Evolutionary conservation across 768 basidiomycete genomes (phyloP).

Genomic region (Boletus eberwhitei): DNA sequence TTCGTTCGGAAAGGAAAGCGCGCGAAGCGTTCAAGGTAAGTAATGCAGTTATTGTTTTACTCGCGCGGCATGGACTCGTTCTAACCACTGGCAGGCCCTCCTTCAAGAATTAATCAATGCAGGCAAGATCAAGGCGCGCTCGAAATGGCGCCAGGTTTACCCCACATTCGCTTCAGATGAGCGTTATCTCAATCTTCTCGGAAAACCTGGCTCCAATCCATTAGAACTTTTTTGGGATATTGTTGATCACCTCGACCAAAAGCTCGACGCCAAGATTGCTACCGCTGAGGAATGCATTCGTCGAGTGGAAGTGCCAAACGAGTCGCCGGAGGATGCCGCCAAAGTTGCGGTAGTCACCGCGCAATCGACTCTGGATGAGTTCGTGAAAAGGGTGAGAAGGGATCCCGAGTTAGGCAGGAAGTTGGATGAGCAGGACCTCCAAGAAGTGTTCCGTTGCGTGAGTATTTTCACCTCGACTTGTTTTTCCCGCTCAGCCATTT

Average conservation of each 20-base stretch:
- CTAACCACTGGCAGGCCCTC: slow-evolving; percentile 48
- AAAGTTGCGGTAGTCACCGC: slow-evolving; percentile 40
- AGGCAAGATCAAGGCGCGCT: slow-evolving; percentile 71
- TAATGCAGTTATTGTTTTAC: not conserved
- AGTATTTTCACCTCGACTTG: slow-evolving; percentile 20
- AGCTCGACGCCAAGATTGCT: slow-evolving; percentile 75
- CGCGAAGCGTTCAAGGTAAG: slow-evolving; percentile 84
- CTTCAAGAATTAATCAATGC: slow-evolving; percentile 64
- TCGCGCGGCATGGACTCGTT: not conserved
- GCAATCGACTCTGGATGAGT: slow-evolving; percentile 66
- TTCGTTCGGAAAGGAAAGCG: slow-evolving; percentile 81
- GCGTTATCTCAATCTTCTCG: slow-evolving; percentile 85
- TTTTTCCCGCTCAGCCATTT: slow-evolving; percentile 6
- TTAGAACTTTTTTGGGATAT: slow-evolving; percentile 96
- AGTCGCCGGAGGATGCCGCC: slow-evolving; percentile 28
- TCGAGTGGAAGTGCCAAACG: slow-evolving; percentile 35
- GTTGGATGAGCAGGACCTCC: slow-evolving; percentile 51
- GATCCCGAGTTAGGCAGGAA: slow-evolving; percentile 50
- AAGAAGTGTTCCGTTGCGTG: slow-evolving; percentile 62
- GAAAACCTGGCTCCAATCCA: slow-evolving; percentile 91
- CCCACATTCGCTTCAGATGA: slow-evolving; percentile 71
- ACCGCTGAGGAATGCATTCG: slow-evolving; percentile 60
- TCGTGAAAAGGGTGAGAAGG: slow-evolving; percentile 51
- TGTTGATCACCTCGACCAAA: slow-evolving; percentile 84
- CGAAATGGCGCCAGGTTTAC: slow-evolving; percentile 91